Conservation (phyloP, 306 rosid species). For the Datisca glomerata region DNA sequence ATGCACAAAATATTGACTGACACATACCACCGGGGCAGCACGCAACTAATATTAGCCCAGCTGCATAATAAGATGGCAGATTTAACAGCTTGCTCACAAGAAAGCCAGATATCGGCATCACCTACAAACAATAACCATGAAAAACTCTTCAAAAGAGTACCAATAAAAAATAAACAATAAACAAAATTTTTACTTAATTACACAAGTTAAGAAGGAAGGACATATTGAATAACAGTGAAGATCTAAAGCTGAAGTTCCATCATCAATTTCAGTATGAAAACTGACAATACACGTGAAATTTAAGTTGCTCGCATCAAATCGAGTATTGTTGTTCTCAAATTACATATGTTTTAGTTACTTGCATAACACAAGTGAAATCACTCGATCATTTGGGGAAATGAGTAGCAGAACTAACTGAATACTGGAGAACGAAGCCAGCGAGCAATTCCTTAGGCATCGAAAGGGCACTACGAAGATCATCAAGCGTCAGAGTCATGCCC, state of each 20-base stretch:
- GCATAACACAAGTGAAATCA: background rate
- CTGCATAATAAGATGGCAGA: slow-evolving; percentile 73
- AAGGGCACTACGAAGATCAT: slow-evolving; percentile 65
- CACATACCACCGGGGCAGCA: slow-evolving; percentile 83
- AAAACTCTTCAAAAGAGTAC: slow-evolving; percentile 1
- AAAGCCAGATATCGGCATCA: slow-evolving; percentile 76
- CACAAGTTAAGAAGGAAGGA: background rate
- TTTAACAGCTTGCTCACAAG: slow-evolving; percentile 66
- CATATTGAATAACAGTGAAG: too few relatives aligned
- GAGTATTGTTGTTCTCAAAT: too few relatives aligned
- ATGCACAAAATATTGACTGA: slow-evolving; percentile 5
- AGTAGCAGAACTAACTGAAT: slow-evolving; percentile 61
- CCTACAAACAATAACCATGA: slow-evolving; percentile 31
- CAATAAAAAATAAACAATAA: too few relatives aligned
- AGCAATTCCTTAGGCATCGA: slow-evolving; percentile 68
- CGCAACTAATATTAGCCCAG: slow-evolving; percentile 69
- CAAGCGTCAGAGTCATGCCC: slow-evolving; percentile 93
- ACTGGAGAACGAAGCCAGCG: slow-evolving; percentile 68
- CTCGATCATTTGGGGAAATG: too few relatives aligned
- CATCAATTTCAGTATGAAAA: too few relatives aligned
- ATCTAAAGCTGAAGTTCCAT: too few relatives aligned
- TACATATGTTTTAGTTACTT: too few relatives aligned
- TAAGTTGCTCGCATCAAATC: too few relatives aligned
- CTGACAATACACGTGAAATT: too few relatives aligned
- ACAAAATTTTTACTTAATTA: too few relatives aligned